These are phyloP conservation scores for Trypanosomatidae sp. DNA, from an alignment of 208 protist species.

Conservation along the genomic window DNA sequence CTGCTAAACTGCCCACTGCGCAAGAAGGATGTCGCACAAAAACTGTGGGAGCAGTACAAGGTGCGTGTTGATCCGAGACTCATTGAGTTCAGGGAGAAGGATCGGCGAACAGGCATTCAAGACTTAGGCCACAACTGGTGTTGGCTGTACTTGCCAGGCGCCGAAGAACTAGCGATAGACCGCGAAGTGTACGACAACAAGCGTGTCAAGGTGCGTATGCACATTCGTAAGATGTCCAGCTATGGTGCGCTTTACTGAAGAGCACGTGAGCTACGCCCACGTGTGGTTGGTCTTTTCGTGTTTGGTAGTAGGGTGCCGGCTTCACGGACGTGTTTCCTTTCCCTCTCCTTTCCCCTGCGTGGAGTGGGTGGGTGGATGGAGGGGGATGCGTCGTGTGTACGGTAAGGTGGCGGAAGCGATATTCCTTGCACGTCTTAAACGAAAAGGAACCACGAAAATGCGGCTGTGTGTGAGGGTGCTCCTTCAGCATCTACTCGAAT, in stretches of 20 bases:
- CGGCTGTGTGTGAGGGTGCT: neutral
- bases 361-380: neutral
- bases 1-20: slow-evolving; percentile 89
- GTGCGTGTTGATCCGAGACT: slow-evolving; percentile 85
- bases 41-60: slow-evolving; percentile 94
- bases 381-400: neutral
- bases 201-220: slow-evolving; percentile 92
- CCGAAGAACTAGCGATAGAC: slow-evolving; percentile 88
- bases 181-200: slow-evolving; percentile 94
- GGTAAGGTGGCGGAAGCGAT: neutral
- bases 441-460: slow-evolving; percentile 3
- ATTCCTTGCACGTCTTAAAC: neutral
- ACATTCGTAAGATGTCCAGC: slow-evolving; percentile 85
- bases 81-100: slow-evolving; percentile 89
- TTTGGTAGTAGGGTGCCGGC: neutral
- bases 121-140: slow-evolving; percentile 93
- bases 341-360: neutral
- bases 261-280: neutral
- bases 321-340: slow-evolving; percentile 2
- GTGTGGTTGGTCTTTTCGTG: neutral
- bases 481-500: neutral
- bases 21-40: slow-evolving; percentile 88
- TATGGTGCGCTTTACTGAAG: slow-evolving; percentile 72
- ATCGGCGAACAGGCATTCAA: slow-evolving; percentile 88
- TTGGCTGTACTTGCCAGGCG: slow-evolving; percentile 91